Evolutionary conservation across 164 flowering plant species (phyloP), one percentile per base, ranked within the genome.

Genomic region (Berberis thunbergii): DNA sequence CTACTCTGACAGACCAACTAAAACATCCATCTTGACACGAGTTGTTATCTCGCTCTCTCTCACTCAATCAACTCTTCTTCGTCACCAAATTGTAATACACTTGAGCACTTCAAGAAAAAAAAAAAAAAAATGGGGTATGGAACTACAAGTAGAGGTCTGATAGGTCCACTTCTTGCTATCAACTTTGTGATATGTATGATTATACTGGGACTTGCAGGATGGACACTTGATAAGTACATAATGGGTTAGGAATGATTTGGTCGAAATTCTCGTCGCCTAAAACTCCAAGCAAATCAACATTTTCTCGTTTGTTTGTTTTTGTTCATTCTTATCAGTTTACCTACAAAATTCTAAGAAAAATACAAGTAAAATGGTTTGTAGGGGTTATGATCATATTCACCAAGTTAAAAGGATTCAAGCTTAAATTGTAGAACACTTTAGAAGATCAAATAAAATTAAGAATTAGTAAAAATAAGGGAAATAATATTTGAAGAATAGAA

Each of bases 221-320:
- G 89, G 89, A 80, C 84, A 4, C 69, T 83, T 39, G 84, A 85
- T 67, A 83, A 81, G 49, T 78, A 78, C 77, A 83, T 85, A 68
- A 67, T 78, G 57, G 87, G 87, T 41, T 72, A 79, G 65, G 81
- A 83, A 12, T 26, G 26, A 26, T 26, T 26, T 26, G 26, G 26
- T 26, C 26, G 26, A 26, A 26, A 26, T 26, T 26, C 26, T 26
- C 0, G 26, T 26, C 26, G 26, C 26, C 26, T 26, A 26, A 26
- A 26, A 26, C 26, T 26, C 26, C 26, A 26, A 26, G 26, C 26
- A 26, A 26, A 26, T 26, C 26, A 26, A 26, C 26, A 26, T 26
- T 26, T 26, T 26, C 26, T 26, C 0, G 26, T 26, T 26, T 26
- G 26, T 26, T 26, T 26, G 26, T 26, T 26, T 26, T 26, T 26